These are phyloP conservation scores for Naganishia vaughanmartiniae DNA, from an alignment of 768 basidiomycete genomes.

Conservation along the genomic window DNA sequence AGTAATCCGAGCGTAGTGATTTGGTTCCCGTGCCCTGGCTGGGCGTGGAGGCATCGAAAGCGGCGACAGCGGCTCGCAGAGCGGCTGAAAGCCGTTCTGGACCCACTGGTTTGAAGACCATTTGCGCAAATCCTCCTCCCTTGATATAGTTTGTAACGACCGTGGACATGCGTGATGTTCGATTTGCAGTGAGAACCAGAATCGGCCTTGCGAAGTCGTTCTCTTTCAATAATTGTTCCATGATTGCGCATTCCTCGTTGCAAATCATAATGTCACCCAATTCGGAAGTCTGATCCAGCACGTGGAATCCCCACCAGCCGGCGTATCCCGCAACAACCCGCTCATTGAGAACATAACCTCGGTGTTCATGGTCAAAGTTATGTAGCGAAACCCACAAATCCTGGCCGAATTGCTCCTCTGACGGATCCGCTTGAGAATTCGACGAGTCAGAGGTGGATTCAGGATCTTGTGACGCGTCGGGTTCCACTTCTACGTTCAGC, in stretches of 20 bases:
- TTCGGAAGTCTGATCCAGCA: slow-evolving; percentile 52
- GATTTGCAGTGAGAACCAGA: slow-evolving; percentile 69
- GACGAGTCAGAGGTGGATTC: slow-evolving; percentile 41
- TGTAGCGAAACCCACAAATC: slow-evolving; percentile 61
- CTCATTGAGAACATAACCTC: slow-evolving; percentile 67
- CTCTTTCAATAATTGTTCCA: slow-evolving; percentile 61
- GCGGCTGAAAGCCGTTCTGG: slow-evolving; percentile 69
- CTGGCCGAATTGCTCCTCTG: slow-evolving; percentile 35
- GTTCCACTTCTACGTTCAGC: slow-evolving; percentile 67
- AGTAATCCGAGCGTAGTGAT: slow-evolving; percentile 29
- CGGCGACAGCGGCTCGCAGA: slow-evolving; percentile 64
- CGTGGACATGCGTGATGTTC: slow-evolving; percentile 57
- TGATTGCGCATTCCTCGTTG: slow-evolving; percentile 69
- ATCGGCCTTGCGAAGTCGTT: slow-evolving; percentile 66
- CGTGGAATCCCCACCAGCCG: slow-evolving; percentile 72
- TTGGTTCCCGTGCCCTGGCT: slow-evolving; percentile 18
- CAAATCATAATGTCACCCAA: slow-evolving; percentile 72
- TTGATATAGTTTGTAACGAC: slow-evolving; percentile 70
- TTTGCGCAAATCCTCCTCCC: slow-evolving; percentile 81
- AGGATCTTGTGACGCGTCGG: slow-evolving; percentile 45
- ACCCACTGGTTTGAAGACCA: slow-evolving; percentile 84
- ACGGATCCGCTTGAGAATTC: slow-evolving; percentile 50
- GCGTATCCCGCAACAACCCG: slow-evolving; percentile 65
- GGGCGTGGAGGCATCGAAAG: slow-evolving; percentile 45
- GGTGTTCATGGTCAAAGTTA: slow-evolving; percentile 66